Conservation (phyloP, 768 basidiomycete genomes). For the Hydnomerulius pinastri region DNA sequence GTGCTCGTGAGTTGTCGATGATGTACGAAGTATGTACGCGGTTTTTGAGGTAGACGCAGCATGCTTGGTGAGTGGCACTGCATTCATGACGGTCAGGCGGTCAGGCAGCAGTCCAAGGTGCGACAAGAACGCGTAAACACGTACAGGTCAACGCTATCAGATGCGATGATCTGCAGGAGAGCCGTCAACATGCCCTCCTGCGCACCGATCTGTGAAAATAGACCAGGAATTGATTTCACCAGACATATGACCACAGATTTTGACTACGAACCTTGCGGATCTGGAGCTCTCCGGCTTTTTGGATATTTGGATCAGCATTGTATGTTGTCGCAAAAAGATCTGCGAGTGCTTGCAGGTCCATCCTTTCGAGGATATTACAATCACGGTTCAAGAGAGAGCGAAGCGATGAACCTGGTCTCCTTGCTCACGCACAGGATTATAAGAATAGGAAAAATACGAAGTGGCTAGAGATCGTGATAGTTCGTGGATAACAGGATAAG, state of each 20-base stretch:
- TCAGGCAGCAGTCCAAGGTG: not conserved
- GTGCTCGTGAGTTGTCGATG: conserved; percentile 43
- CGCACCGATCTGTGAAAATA: conserved; percentile 58
- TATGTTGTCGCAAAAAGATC: conserved; percentile 80
- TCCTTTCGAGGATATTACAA: conserved; percentile 27
- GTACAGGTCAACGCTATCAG: conserved; percentile 76
- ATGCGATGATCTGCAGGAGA: conserved; percentile 81
- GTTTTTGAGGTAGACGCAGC: conserved; percentile 90
- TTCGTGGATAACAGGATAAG: conserved; percentile 15
- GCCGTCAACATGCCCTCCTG: conserved; percentile 85
- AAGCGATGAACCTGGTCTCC: not conserved
- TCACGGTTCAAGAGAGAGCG: not conserved
- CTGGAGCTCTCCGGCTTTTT: conserved; percentile 83
- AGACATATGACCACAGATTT: not conserved
- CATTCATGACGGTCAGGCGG: not conserved
- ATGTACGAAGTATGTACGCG: conserved; percentile 72
- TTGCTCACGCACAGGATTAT: conserved; percentile 4
- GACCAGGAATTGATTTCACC: conserved; percentile 1
- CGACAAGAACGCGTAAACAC: conserved; percentile 43
- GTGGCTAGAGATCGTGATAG: conserved; percentile 9
- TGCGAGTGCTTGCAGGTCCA: conserved; percentile 78
- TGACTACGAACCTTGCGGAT: conserved; percentile 69
- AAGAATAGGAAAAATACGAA: conserved; percentile 2
- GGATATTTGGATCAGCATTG: conserved; percentile 83
- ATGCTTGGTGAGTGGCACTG: conserved; percentile 82